Conservation (phyloP, 768 basidiomycete genomes). For the Tricholoma hemisulphureum region DNA sequence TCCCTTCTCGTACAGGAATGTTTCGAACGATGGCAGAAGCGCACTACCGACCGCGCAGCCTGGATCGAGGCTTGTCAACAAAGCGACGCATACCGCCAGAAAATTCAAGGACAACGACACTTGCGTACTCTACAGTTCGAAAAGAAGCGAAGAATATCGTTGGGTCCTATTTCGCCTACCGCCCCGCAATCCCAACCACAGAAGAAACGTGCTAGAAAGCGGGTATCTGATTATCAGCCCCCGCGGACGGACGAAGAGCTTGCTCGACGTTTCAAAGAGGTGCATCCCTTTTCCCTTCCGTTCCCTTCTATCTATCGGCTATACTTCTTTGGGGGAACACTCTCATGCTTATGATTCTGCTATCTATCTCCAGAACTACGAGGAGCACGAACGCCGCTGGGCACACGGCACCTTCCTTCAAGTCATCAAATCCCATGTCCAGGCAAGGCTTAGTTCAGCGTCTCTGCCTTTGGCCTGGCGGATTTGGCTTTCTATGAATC, state of each 20-base stretch:
- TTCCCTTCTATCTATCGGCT: slow-evolving; percentile 6
- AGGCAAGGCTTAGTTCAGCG: slow-evolving; percentile 27
- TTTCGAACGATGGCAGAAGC: slow-evolving; percentile 48
- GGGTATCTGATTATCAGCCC: slow-evolving; percentile 47
- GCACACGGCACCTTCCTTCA: slow-evolving; percentile 67
- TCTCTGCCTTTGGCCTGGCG: slow-evolving; percentile 48
- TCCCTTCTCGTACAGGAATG: slow-evolving; percentile 39
- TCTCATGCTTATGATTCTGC: slow-evolving; percentile 12
- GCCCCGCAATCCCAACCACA: slow-evolving; percentile 18
- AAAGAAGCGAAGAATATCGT: slow-evolving; percentile 35
- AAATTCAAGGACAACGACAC: slow-evolving; percentile 31
- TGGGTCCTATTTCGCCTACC: slow-evolving; percentile 11
- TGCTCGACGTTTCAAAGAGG: slow-evolving; percentile 67
- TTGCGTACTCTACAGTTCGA: slow-evolving; percentile 20
- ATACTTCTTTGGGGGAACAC: not conserved
- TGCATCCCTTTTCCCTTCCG: slow-evolving; percentile 32
- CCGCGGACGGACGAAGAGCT: slow-evolving; percentile 65
- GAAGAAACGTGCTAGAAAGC: slow-evolving; percentile 42
- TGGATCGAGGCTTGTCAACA: slow-evolving; percentile 62
- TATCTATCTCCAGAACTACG: slow-evolving; percentile 54
- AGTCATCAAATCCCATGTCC: slow-evolving; percentile 40
- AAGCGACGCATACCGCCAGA: slow-evolving; percentile 61
- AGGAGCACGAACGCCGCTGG: slow-evolving; percentile 73
- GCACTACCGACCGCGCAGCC: slow-evolving; percentile 43
- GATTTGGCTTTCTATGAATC: slow-evolving; percentile 74